Conservation (phyloP, 192 early-diverging fungal species). For the Gaertneriomyces sp. region DNA sequence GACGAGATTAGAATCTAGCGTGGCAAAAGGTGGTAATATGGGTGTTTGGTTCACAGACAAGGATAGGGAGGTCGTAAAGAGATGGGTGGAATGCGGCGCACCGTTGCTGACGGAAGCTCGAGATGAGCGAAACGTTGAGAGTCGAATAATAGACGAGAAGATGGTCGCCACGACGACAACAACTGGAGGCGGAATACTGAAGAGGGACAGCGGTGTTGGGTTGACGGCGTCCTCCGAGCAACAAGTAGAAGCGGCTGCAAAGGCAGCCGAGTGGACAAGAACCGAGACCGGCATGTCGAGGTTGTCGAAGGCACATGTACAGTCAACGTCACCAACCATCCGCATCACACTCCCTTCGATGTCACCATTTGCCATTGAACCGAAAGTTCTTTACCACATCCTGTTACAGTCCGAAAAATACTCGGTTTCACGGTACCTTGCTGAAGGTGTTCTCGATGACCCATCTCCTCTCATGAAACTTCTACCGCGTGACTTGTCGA, state of each 20-base stretch:
- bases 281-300: too few species aligned
- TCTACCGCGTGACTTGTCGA: neutral
- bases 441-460: neutral
- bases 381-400: conserved; percentile 6
- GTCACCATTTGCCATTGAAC: neutral
- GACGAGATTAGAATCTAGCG: neutral
- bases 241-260: neutral
- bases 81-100: conserved; percentile 15
- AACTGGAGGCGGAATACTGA: neutral
- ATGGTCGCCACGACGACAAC: neutral
- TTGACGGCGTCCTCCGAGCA: neutral
- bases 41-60: conserved; percentile 12
- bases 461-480: neutral
- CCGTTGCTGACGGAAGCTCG: neutral
- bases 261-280: too few species aligned
- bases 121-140: neutral
- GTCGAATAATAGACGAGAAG: neutral
- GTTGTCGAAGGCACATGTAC: too few species aligned
- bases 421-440: neutral
- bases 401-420: neutral
- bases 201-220: too few species aligned
- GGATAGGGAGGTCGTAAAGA: conserved; percentile 9
- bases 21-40: conserved; percentile 13
- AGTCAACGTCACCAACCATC: too few species aligned
- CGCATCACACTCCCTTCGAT: neutral